Conservation (phyloP, 2,329 filamentous ascomycete genomes). For the Xylaria sp. region DNA sequence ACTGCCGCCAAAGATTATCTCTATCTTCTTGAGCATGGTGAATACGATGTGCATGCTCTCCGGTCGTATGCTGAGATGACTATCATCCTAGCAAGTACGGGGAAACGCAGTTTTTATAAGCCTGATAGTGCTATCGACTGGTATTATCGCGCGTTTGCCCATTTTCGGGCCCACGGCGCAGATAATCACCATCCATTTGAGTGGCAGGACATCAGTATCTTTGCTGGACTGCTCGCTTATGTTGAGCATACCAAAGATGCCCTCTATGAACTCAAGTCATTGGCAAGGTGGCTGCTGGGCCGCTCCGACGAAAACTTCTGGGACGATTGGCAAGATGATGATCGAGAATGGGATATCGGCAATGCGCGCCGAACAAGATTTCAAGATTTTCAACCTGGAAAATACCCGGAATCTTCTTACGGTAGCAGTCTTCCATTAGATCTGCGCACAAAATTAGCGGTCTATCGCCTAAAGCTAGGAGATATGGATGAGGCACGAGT, state of each 20-base stretch:
- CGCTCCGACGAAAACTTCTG: constrained; percentile 79
- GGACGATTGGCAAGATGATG: constrained; percentile 77
- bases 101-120: constrained; percentile 56
- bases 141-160: constrained; percentile 61
- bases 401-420: constrained; percentile 69
- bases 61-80: constrained; percentile 68
- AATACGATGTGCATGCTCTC: constrained; percentile 65
- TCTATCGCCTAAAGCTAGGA: constrained; percentile 80
- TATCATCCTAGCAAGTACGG: constrained; percentile 59
- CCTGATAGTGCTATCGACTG: constrained; percentile 56
- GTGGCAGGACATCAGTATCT: constrained; percentile 89
- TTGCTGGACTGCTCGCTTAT: constrained; percentile 81
- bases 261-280: constrained; percentile 73
- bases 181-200: constrained; percentile 56
- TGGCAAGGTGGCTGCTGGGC: constrained; percentile 86
- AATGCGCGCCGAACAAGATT: constrained; percentile 74
- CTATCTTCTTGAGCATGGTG: constrained; percentile 62
- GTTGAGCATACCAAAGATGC: constrained; percentile 72
- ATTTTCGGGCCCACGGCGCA: constrained; percentile 52
- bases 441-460: constrained; percentile 82
- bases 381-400: constrained; percentile 67
- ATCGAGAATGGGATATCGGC: constrained; percentile 87
- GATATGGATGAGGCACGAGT: constrained; percentile 79
- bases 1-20: constrained; percentile 68
- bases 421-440: constrained; percentile 81